phyloP scores from a whole-genome alignment of 495 filamentous ascomycete genomes.

The Parmelia sp. region DNA sequence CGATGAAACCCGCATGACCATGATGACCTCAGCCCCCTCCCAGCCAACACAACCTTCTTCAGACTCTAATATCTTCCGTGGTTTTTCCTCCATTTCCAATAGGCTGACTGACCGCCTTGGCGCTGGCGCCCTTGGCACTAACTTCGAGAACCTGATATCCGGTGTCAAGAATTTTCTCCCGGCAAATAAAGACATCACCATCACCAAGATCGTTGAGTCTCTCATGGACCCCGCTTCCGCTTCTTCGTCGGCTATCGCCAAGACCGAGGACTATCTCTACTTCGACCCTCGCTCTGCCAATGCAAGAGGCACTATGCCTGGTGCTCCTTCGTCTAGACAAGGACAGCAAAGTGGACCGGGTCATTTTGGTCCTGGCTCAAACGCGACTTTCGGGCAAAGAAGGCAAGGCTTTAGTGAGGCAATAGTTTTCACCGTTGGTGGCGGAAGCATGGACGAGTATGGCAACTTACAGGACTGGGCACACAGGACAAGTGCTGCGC shows the following conservation, averaged over 20 bases:
- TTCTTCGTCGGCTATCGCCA: constrained; percentile 84
- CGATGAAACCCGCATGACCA: constrained; percentile 95
- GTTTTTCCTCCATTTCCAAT: constrained; percentile 82
- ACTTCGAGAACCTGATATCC: constrained; percentile 92
- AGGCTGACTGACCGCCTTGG: constrained; percentile 90
- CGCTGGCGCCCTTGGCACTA: constrained; percentile 79
- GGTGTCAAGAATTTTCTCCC: constrained; percentile 98
- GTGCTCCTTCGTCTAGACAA: constrained; percentile 49
- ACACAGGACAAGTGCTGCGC: constrained; percentile 54
- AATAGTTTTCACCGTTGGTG: constrained; percentile 93
- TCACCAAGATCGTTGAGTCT: constrained; percentile 96
- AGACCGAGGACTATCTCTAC: constrained; percentile 97
- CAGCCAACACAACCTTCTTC: constrained; percentile 60
- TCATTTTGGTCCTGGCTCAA: constrained; percentile 52
- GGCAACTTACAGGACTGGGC: constrained; percentile 98
- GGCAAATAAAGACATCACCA: constrained; percentile 86
- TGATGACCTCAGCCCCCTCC: constrained; percentile 82
- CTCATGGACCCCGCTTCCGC: constrained; percentile 95
- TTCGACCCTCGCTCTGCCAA: constrained; percentile 93
- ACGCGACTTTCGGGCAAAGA: constrained; percentile 86
- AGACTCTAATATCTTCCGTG: constrained; percentile 69
- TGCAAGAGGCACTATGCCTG: constrained; percentile 86
- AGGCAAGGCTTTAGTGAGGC: constrained; percentile 93
- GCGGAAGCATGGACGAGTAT: constrained; percentile 98
- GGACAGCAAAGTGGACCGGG: constrained; percentile 38